Evolutionary conservation across 768 basidiomycete genomes (phyloP), one percentile per base, ranked within the genome.

Genomic region (Mycena polygramma): DNA sequence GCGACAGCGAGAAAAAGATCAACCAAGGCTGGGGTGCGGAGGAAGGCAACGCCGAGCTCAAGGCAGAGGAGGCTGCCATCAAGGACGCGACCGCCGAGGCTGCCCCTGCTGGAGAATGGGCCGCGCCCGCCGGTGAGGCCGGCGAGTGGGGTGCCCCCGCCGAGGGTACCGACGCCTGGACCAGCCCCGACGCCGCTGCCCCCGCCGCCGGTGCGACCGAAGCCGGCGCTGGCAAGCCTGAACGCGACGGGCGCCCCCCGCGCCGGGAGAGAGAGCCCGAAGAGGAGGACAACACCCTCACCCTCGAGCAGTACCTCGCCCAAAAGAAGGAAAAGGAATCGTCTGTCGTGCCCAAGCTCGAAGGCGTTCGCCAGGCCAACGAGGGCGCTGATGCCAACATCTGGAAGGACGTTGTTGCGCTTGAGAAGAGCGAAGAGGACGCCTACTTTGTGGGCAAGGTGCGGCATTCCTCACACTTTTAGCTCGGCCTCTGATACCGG

Each of bases 11-110:
- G 75, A 99, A 98, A 89, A 95, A 95, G 85, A 83, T 97, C 76
- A 93, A 95, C 80, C 93, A 95, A 78, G 92, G 92, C 74, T 99
- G 97, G 97, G 97, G 97, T 73, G 94, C 93, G 49, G 95, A 96
- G 73, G 94, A 96, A 75, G 95, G 93, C 75, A 87, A 84, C 74
- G 81, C 92, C 46, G 97, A 98, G 82, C 87, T 95, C 77, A 91
- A 92, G 83, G 87, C 86, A 41, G 97, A 98, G 80, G 82, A 90
- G 69, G 91, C 89, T 36, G 97, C 92, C 63, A 87, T 82, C 55
- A 84, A 80, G 73, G 96, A 97, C 77, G 94, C 91, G 48, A 84
- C 83, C 26, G 86, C 80, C 26, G 93, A 94, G 77, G 82, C 79
- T 49, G 68, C 77, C 49, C 72, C 72, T 57, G 70, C 63, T 19